These are phyloP conservation scores for Fusarium robinianum DNA, from an alignment of 2,329 filamentous ascomycete genomes.

Conservation along the genomic window DNA sequence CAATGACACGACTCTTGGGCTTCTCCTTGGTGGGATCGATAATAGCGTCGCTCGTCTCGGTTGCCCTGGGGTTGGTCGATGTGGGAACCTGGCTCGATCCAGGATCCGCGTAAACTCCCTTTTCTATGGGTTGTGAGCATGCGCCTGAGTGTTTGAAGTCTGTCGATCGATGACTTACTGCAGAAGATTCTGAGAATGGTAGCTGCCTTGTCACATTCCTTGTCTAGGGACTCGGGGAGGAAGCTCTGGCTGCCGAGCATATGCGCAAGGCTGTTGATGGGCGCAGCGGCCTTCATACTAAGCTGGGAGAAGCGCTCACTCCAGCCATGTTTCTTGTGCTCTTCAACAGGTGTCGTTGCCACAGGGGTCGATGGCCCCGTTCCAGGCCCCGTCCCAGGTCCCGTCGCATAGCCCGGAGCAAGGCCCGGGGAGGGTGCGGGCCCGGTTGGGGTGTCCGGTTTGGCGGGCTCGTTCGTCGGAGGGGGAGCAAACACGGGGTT, in stretches of 20 bases:
- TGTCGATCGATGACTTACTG: slow-evolving; percentile 58
- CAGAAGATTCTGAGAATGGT: slow-evolving; percentile 84
- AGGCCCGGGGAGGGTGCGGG: neutral
- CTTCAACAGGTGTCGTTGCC: slow-evolving; percentile 16
- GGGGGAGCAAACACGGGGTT: slow-evolving; percentile 39
- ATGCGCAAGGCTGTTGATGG: slow-evolving; percentile 81
- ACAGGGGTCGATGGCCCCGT: slow-evolving; percentile 9
- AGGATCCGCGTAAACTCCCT: slow-evolving; percentile 55
- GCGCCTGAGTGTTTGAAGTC: neutral
- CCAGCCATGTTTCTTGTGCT: slow-evolving; percentile 38
- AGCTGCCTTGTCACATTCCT: slow-evolving; percentile 89
- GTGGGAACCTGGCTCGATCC: slow-evolving; percentile 35
- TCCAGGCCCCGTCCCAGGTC: neutral
- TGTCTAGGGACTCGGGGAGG: slow-evolving; percentile 82
- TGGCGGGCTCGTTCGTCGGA: slow-evolving; percentile 20
- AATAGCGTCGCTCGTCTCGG: slow-evolving; percentile 33
- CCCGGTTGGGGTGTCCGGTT: slow-evolving; percentile 2
- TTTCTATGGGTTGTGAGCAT: slow-evolving; percentile 44
- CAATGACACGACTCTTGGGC: slow-evolving; percentile 52
- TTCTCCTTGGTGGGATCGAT: slow-evolving; percentile 45
- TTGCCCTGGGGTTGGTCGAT: slow-evolving; percentile 40
- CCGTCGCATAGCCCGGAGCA: neutral
- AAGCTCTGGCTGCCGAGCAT: slow-evolving; percentile 84
- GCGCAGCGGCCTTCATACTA: slow-evolving; percentile 60
- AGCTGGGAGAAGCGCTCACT: slow-evolving; percentile 39